Evolutionary conservation across 768 basidiomycete species (phyloP), one percentile per base, ranked within the genome.

Genomic region (Collybia sordida): DNA sequence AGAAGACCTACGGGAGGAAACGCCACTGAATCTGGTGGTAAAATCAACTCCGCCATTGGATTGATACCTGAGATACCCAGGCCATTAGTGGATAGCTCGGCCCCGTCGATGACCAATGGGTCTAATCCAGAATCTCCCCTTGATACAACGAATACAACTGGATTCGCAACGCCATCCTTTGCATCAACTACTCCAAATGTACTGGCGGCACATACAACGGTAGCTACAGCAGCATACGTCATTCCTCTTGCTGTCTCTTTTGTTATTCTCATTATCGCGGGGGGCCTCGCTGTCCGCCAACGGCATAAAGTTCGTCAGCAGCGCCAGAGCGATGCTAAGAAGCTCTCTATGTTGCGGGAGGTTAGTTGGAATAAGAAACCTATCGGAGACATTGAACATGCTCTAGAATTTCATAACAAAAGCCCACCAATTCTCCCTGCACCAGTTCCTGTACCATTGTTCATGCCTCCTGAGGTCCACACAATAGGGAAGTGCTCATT

Each of bases 181-280:
- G 11, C 36, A 8, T 24, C 45, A 38, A 17, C 38, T 25, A n/a
- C 45, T 12, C 52, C 63, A 39, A 56, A 52, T 21, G 40, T 57
- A 27, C 45, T 66, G 7, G 56, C 62, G 14, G 63, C 65, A 3
- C 65, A 59, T 12, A 50, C 50, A 3, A 43, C 61, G 2, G 65
- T 62, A 15, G 62, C 69, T 4, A 52, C 60, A 3, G 66, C 61
- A 6, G 67, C 68, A 14, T 63, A 65, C 47, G 68, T 66, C 6
- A 59, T 72, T 18, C 72, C 71, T 2, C 58, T 72, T 7, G 67
- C 70, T 14, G 55, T 65, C 38, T 57, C 71, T 22, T 61, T 63
- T 8, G 64, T 57, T 8, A 60, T 72, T 34, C 44, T 70, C 5
- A 37, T 73, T 6, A 43, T 69, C 12, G 69, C 69, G 2, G 45